phyloP scores from a whole-genome alignment of 768 basidiomycete species.

The Grammothele lineata region DNA sequence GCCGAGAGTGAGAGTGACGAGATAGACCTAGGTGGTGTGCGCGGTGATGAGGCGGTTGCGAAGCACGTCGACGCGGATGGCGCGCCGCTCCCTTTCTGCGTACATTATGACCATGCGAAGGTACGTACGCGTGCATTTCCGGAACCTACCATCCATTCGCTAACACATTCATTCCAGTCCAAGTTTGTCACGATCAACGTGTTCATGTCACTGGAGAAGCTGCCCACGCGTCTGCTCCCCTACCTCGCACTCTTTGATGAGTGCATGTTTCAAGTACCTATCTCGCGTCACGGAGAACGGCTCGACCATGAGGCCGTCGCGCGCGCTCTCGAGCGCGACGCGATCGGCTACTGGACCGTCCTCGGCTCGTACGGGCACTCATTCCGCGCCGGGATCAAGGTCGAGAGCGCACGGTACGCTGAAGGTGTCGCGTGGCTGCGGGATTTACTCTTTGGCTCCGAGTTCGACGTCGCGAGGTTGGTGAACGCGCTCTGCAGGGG shows the following conservation, averaged over 20 bases:
- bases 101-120: slow-evolving; percentile 90
- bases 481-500: no score
- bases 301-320: no score
- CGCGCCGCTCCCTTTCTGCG: slow-evolving; percentile 70
- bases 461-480: slow-evolving; percentile 77
- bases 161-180: no score
- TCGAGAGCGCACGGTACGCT: slow-evolving; percentile 18
- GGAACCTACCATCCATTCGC: no score
- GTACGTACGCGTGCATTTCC: slow-evolving; percentile 33
- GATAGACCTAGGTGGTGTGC: slow-evolving; percentile 19
- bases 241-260: slow-evolving; percentile 61
- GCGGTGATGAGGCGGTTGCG: slow-evolving; percentile 41
- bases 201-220: slow-evolving; percentile 65
- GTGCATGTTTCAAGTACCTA: slow-evolving; percentile 30
- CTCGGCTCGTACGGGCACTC: no score
- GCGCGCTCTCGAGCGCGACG: no score
- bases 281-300: no score
- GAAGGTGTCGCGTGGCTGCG: slow-evolving; percentile 79
- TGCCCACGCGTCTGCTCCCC: slow-evolving; percentile 75
- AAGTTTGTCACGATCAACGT: slow-evolving; percentile 84
- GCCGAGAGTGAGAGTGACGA: no score
- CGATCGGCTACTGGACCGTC: no score
- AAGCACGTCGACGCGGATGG: slow-evolving; percentile 66
- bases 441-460: slow-evolving; percentile 70
- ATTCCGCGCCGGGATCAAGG: no score